Evolutionary conservation across 305 asterid species (phyloP).

Genomic region (Solanum hybrid): DNA sequence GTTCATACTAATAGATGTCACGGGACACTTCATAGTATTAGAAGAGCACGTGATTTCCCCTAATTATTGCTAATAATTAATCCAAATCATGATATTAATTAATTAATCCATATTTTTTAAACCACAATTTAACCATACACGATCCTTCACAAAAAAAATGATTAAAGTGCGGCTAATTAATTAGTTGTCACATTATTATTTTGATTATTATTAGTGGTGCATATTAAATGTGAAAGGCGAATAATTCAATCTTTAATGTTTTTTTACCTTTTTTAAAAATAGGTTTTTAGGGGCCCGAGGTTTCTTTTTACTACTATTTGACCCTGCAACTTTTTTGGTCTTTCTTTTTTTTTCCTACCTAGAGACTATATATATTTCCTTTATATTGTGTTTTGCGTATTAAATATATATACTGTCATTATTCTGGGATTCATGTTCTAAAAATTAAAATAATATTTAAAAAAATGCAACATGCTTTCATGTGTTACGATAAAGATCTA

Average conservation of each 20-base stretch:
- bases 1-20: not conserved
- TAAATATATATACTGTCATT: not conserved
- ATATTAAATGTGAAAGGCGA: conserved; percentile 8
- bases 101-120: not conserved
- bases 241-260: conserved; percentile 3
- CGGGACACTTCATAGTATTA: not conserved
- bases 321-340: conserved; percentile 9
- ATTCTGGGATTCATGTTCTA: not conserved
- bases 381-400: not conserved
- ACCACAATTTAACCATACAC: conserved; percentile 8
- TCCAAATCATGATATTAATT: not conserved
- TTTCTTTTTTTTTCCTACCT: not conserved
- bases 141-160: not conserved
- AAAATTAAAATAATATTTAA: not conserved
- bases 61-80: conserved; percentile 24
- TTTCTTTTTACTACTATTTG: conserved; percentile 30
- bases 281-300: conserved; percentile 61
- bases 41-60: conserved; percentile 25
- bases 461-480: not conserved
- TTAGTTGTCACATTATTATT: conserved; percentile 2
- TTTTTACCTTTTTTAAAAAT: not conserved
- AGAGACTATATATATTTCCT: not conserved
- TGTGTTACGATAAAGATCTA: not conserved
- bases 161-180: conserved; percentile 3
- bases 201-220: not conserved